Percentiles rank a stretch among this genome's conserved stretches.
Evolutionary conservation across 2,329 filamentous ascomycete species (phyloP).

Genomic region (Hymenoscyphus infarciens): DNA sequence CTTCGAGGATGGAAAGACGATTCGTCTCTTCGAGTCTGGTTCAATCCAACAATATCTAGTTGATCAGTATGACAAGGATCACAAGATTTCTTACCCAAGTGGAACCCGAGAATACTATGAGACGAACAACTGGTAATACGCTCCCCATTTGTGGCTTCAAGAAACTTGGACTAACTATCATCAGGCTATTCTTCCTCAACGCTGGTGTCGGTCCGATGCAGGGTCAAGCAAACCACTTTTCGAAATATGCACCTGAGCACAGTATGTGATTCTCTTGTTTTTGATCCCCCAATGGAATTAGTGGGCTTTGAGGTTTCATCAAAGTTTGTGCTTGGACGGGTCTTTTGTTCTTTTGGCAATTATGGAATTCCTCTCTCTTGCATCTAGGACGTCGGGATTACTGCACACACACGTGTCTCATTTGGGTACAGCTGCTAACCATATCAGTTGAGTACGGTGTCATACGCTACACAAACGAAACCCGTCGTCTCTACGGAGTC

Average conservation of each 20-base stretch:
- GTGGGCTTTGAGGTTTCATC: too few species aligned
- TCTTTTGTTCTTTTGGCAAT: not conserved
- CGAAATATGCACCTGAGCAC: slow-evolving; percentile 74
- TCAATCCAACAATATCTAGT: slow-evolving; percentile 82
- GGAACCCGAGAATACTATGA: slow-evolving; percentile 75
- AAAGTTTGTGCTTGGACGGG: too few species aligned
- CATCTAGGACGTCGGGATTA: not conserved
- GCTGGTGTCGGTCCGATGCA: slow-evolving; percentile 81
- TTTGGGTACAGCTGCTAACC: not conserved
- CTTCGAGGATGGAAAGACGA: slow-evolving; percentile 66
- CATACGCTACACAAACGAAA: slow-evolving; percentile 79
- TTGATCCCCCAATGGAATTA: not conserved
- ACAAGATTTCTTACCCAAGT: slow-evolving; percentile 76
- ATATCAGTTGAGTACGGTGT: slow-evolving; percentile 68
- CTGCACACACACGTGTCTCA: not conserved
- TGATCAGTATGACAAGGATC: slow-evolving; percentile 73
- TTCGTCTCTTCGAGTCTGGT: slow-evolving; percentile 79
- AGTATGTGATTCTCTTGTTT: slow-evolving; percentile 35
- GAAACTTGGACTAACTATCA: not conserved
- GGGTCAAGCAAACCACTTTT: slow-evolving; percentile 80
- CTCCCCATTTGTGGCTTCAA: too few species aligned
- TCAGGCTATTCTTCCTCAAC: slow-evolving; percentile 65
- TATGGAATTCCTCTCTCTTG: not conserved
- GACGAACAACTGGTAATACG: slow-evolving; percentile 67
- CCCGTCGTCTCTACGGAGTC: slow-evolving; percentile 74